Conservation (phyloP, 2,329 filamentous ascomycete species). For the Botryotinia narcissicola region DNA sequence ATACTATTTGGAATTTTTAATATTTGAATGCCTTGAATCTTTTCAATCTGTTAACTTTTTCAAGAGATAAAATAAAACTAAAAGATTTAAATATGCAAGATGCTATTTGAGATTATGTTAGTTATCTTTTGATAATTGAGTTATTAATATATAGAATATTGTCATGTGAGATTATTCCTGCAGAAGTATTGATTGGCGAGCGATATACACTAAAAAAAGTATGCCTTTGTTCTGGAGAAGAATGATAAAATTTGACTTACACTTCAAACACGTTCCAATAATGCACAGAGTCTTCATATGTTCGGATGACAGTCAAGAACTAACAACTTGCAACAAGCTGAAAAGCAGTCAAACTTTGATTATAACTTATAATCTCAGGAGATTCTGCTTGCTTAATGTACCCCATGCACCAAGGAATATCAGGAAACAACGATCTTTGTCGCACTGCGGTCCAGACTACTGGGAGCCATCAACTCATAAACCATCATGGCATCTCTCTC, state of each 20-base stretch:
- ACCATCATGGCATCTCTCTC: conserved; percentile 18
- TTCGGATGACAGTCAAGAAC: background rate
- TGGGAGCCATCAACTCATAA: background rate
- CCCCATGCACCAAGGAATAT: background rate
- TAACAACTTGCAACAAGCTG: background rate
- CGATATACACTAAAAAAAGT: background rate
- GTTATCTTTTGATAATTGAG: too few relatives aligned
- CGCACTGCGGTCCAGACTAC: background rate
- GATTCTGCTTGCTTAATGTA: background rate
- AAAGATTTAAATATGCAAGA: too few relatives aligned
- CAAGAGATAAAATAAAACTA: rapidly evolving
- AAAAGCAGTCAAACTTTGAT: background rate
- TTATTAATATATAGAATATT: too few relatives aligned
- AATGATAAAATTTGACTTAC: background rate
- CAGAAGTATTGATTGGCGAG: background rate
- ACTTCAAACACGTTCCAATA: background rate
- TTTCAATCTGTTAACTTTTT: too few relatives aligned
- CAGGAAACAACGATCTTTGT: background rate
- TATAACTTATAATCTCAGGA: background rate
- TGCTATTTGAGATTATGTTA: too few relatives aligned
- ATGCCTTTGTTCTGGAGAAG: background rate
- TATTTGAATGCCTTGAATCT: too few relatives aligned
- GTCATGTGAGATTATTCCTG: too few relatives aligned
- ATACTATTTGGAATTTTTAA: too few relatives aligned
- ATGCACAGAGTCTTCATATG: background rate